Base-by-base conservation (phyloP, 345 rosid species). In the Brassica carinata region DNA sequence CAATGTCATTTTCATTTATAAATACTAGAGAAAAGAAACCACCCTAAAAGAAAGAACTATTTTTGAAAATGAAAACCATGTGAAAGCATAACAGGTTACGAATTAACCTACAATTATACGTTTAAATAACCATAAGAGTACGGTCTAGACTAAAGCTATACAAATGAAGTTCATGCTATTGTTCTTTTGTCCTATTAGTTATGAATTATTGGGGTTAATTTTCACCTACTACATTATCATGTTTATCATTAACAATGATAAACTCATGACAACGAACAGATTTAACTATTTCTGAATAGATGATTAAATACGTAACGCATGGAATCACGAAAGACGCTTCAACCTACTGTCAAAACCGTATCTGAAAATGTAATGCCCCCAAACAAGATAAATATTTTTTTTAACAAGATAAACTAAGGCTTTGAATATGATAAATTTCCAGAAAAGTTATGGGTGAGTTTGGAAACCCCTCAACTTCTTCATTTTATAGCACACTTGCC, bases 111-210 rank as follows among this genome's bases (percentile, higher is more conserved):
- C 17, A 62, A 23, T 64, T 23, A 40, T 36, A 34, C 77, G 11
- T 67, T 79, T 23, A 79, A 55, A 8, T 43, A 66, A 66, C 69
- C 78, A 67, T 67, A 58, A 73, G 67, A 67, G 69, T 55, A n/a
- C 7, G 40, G 23, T 10, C 43, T 43, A 45, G 33, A 43, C 23
- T 59, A 73, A 79, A 67, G 58, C 38, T 51, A 23, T 4, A 48
- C 58, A 48, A 31, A 68, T 68, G 74, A 38, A 74, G 69, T 61
- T 72, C 45, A 69, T 79, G 79, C 70, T 74, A 68, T 68, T 74
- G 64, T 66, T 68, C 7, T 67, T 74, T 79, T 73, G 79, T 67
- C 83, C 33, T 79, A 79, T 79, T 74, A 67, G 75, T 74, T 69
- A 62, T 79, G 78, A 61, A 74, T 79, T 61, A 79, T 74, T 79